phyloP scores from a whole-genome alignment of 2,329 filamentous ascomycete species.

The Trichoderma sp. region DNA sequence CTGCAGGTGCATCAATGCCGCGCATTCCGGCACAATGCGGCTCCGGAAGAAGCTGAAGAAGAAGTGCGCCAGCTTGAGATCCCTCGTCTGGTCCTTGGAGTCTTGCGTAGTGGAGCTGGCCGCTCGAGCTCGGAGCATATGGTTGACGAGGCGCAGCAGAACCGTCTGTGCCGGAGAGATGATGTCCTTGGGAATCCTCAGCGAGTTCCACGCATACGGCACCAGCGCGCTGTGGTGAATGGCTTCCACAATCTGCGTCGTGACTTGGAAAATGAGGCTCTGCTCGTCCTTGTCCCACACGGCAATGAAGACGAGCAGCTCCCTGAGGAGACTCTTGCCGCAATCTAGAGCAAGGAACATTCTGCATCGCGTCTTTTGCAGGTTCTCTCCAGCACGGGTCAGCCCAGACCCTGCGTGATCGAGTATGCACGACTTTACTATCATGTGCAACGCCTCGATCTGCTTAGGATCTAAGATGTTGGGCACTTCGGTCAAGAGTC shows the following conservation, averaged over 20 bases:
- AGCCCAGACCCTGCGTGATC: constrained; percentile 73
- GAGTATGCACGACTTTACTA: constrained; percentile 92
- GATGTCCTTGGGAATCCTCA: constrained; percentile 91
- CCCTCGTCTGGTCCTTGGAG: constrained; percentile 56
- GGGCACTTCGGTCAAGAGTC: constrained; percentile 88
- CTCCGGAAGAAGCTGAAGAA: constrained; percentile 90
- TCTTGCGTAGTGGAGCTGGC: constrained; percentile 49
- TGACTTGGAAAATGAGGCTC: constrained; percentile 94
- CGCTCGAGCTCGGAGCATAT: constrained; percentile 71
- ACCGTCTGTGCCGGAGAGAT: constrained; percentile 95
- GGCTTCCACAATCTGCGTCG: constrained; percentile 91
- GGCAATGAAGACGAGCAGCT: constrained; percentile 93
- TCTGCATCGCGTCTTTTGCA: constrained; percentile 87
- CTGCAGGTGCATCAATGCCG: constrained; percentile 91
- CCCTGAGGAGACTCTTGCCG: constrained; percentile 83
- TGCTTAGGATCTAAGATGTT: constrained; percentile 93
- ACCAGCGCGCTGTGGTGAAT: constrained; percentile 87
- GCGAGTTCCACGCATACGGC: constrained; percentile 88
- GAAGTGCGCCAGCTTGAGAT: constrained; percentile 74
- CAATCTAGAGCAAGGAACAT: constrained; percentile 88
- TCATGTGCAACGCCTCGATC: constrained; percentile 95
- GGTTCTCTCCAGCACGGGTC: constrained; percentile 71
- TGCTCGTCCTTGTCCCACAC: constrained; percentile 95
- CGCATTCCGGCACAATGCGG: constrained; percentile 90
- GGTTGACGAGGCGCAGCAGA: constrained; percentile 84